Evolutionary conservation across 2,329 filamentous ascomycete genomes (phyloP).

Genomic region (Aspergillus candidus): DNA sequence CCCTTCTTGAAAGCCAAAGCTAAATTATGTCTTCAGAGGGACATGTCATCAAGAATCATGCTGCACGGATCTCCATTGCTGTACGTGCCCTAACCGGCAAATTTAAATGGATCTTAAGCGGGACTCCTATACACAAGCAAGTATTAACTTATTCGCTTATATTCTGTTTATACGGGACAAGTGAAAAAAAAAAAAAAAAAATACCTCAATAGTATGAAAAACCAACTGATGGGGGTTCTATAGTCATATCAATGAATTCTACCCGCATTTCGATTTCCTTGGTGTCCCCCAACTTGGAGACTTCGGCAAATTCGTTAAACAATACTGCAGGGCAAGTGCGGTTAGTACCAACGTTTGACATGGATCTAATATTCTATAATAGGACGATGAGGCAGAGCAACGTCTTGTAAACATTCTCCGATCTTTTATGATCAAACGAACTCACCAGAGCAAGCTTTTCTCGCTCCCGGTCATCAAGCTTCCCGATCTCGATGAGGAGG

Average conservation of each 20-base stretch:
- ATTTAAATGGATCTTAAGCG: conserved; percentile 36
- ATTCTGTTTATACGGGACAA: too few relatives aligned
- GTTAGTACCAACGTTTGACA: not conserved
- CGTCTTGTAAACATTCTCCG: conserved; percentile 26
- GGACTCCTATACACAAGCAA: conserved; percentile 37
- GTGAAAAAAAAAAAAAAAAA: too few relatives aligned
- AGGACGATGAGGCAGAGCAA: conserved; percentile 9
- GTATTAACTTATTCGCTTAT: too few relatives aligned
- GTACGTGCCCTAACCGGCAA: conserved; percentile 29
- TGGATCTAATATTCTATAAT: not conserved
- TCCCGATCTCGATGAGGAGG: conserved; percentile 43
- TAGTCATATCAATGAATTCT: conserved; percentile 34
- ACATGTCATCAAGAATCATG: conserved; percentile 33
- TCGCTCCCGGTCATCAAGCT: conserved; percentile 50
- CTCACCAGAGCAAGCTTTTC: conserved; percentile 50
- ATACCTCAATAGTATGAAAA: not conserved
- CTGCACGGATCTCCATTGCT: conserved; percentile 29
- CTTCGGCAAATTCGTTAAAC: conserved; percentile 19
- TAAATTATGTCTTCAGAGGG: conserved; percentile 18
- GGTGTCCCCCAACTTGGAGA: conserved; percentile 22
- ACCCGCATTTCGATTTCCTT: conserved; percentile 34
- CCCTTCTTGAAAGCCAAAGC: not conserved
- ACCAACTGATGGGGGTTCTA: not conserved
- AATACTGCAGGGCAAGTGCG: conserved; percentile 19
- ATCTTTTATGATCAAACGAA: conserved; percentile 50